Percentiles rank a stretch among this genome's conserved stretches.
Conservation (phyloP, 345 rosid species). For the Mallotus nudiflorus region DNA sequence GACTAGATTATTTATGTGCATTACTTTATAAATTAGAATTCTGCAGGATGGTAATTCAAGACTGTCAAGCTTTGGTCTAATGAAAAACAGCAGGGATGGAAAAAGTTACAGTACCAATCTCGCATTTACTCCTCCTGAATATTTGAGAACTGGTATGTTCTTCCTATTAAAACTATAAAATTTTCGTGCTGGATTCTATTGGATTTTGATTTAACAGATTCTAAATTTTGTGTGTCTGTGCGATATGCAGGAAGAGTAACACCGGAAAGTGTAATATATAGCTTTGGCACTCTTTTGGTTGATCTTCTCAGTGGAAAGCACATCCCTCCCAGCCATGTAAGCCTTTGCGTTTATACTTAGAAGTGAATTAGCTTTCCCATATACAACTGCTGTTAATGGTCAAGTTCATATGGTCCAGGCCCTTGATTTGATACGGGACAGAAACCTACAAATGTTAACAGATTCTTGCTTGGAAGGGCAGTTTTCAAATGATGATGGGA, state of each 20-base stretch:
- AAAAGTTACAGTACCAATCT: conserved; percentile 93
- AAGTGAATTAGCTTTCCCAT: not conserved
- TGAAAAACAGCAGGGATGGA: conserved; percentile 96
- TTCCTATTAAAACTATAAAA: not conserved
- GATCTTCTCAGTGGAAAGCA: conserved; percentile 98
- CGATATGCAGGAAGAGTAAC: conserved; percentile 71
- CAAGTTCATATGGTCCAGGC: conserved; percentile 52
- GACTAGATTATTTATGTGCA: conserved; percentile 9
- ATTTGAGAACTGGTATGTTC: conserved; percentile 76
- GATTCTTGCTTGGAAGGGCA: conserved; percentile 97
- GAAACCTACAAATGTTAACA: conserved; percentile 79
- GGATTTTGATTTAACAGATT: not conserved
- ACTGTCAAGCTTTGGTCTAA: conserved; percentile 89
- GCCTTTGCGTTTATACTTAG: conserved; percentile 18
- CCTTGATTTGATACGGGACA: conserved; percentile 86
- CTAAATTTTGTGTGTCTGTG: not conserved
- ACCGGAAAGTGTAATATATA: conserved; percentile 94
- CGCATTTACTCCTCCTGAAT: conserved; percentile 97
- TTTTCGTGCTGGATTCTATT: not conserved
- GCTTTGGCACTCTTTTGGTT: conserved; percentile 91
- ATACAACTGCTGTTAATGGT: conserved; percentile 11
- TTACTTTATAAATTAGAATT: conserved; percentile 14
- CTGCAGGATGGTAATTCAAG: conserved; percentile 87
- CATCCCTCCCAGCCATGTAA: conserved; percentile 94
- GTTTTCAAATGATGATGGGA: conserved; percentile 74